Evolutionary conservation across 495 filamentous ascomycete species (phyloP).

Genomic region (Penicillium soppii): DNA sequence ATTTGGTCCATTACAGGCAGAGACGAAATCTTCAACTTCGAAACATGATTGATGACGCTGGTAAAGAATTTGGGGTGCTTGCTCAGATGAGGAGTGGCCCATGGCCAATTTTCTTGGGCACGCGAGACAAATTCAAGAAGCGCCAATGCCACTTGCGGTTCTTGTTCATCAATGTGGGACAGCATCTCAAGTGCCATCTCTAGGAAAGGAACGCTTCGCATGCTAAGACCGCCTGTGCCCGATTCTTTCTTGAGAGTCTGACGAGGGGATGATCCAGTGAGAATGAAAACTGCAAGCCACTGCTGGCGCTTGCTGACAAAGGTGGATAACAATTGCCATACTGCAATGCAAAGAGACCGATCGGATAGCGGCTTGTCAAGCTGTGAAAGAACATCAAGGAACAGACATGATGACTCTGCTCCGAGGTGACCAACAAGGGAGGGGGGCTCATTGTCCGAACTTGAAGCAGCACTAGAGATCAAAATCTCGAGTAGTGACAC

Average conservation of each 20-base stretch:
- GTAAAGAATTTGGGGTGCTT: slow-evolving; percentile 71
- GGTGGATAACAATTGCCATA: slow-evolving; percentile 86
- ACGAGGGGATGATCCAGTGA: slow-evolving; percentile 81
- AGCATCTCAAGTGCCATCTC: slow-evolving; percentile 72
- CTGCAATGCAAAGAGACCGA: slow-evolving; percentile 55
- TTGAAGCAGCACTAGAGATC: slow-evolving; percentile 63
- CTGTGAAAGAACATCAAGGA: slow-evolving; percentile 73
- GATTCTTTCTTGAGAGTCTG: slow-evolving; percentile 62
- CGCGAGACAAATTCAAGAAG: slow-evolving; percentile 83
- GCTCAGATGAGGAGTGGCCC: slow-evolving; percentile 75
- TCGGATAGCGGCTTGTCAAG: slow-evolving; percentile 75
- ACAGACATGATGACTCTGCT: slow-evolving; percentile 74
- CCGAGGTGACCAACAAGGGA: slow-evolving; percentile 88
- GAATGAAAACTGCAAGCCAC: slow-evolving; percentile 89
- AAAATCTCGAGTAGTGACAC: slow-evolving; percentile 71
- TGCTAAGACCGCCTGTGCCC: slow-evolving; percentile 30
- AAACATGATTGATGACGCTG: slow-evolving; percentile 66
- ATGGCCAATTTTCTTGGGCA: slow-evolving; percentile 89
- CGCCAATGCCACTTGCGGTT: slow-evolving; percentile 61
- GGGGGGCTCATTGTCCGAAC: slow-evolving; percentile 67
- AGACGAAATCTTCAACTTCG: slow-evolving; percentile 54
- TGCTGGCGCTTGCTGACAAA: slow-evolving; percentile 88
- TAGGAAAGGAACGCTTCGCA: slow-evolving; percentile 63
- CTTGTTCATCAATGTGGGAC: slow-evolving; percentile 61
- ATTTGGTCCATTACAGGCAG: slow-evolving; percentile 42